Evolutionary conservation across 1,284 basidiomycete genomes (phyloP).

Genomic region (Rhodotorula mucilaginosa): DNA sequence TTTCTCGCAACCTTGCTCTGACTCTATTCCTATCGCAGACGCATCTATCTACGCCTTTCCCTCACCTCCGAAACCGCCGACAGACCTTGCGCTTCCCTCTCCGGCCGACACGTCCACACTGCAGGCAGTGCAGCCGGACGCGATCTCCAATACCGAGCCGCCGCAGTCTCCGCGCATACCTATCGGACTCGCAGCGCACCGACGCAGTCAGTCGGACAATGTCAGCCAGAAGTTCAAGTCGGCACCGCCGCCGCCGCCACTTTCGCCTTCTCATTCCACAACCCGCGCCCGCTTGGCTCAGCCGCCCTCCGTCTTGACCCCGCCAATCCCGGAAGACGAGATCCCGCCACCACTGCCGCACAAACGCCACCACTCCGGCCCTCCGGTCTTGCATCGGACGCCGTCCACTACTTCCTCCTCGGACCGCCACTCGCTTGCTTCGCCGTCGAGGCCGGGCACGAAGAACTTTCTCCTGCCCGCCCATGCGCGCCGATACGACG

Average conservation of each 20-base stretch:
- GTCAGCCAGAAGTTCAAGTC: background rate
- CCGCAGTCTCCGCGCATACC: no score
- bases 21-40: background rate
- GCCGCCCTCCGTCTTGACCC: background rate
- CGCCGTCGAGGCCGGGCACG: background rate
- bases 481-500: background rate
- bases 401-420: background rate
- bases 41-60: constrained; percentile 24
- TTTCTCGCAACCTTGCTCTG: background rate
- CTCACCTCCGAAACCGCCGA: constrained; percentile 10
- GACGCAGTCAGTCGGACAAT: background rate
- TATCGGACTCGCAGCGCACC: background rate
- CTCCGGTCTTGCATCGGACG: no score
- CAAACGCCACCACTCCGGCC: background rate
- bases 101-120: no score
- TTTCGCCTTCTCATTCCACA: background rate
- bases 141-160: no score
- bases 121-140: no score
- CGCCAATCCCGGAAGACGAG: background rate
- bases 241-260: background rate
- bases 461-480: background rate
- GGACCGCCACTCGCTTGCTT: background rate
- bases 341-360: constrained; percentile 1
- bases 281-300: background rate
- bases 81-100: constrained; percentile 10